phyloP scores from a whole-genome alignment of 2,329 filamentous ascomycete genomes.

The Metarhizium sp. region DNA sequence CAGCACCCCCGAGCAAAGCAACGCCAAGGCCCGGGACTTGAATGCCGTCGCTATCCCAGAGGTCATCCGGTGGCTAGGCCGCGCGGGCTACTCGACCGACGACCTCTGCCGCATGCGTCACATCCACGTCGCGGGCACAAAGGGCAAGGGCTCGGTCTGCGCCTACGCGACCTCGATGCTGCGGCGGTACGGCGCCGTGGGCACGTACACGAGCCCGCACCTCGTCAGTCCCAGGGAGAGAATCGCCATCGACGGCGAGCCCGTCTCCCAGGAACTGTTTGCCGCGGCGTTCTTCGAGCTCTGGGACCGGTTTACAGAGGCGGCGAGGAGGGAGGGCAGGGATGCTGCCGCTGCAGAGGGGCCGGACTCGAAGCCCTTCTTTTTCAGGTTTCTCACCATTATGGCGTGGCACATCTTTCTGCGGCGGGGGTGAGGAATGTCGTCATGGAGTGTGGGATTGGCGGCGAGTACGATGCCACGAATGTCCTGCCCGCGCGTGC shows the following conservation, averaged over 20 bases:
- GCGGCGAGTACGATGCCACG: conserved; percentile 86
- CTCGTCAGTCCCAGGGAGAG: conserved; percentile 75
- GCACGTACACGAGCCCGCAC: conserved; percentile 81
- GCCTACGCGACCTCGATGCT: conserved; percentile 76
- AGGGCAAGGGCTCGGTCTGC: conserved; percentile 86
- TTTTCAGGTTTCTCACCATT: conserved; percentile 85
- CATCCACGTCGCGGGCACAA: conserved; percentile 87
- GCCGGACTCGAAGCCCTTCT: conserved; percentile 67
- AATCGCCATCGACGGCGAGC: conserved; percentile 68
- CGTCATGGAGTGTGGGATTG: conserved; percentile 88
- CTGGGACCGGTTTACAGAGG: conserved; percentile 54
- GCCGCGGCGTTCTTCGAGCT: conserved; percentile 73
- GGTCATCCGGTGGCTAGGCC: conserved; percentile 67
- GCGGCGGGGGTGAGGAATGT: conserved; percentile 64
- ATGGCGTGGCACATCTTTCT: conserved; percentile 81
- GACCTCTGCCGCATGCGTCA: conserved; percentile 36
- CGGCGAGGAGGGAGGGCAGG: conserved; percentile 24
- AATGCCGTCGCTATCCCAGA: conserved; percentile 73
- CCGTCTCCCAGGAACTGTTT: conserved; percentile 60
- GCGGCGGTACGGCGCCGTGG: conserved; percentile 42
- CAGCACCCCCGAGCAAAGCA: conserved; percentile 21
- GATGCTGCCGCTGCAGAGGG: conserved; percentile 37
- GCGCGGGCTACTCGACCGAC: conserved; percentile 58
- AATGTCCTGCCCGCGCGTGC: conserved; percentile 61
- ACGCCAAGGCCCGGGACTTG: conserved; percentile 38